These are phyloP conservation scores for Pseudocercospora ulei DNA, from an alignment of 2,329 filamentous ascomycete species.

Conservation along the genomic window DNA sequence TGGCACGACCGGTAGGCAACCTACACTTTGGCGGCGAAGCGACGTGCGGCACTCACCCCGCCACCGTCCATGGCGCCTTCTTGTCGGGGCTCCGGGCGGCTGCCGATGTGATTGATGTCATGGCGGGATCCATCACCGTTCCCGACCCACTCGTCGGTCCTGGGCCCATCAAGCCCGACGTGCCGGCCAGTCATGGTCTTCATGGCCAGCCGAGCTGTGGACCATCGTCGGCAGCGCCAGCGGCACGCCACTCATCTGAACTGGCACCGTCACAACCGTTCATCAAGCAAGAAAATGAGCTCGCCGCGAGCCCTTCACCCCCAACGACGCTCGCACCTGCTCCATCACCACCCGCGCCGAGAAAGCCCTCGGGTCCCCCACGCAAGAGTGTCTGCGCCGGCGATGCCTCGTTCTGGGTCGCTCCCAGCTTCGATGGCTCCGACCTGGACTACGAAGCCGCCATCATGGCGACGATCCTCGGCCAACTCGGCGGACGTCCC, in stretches of 20 bases:
- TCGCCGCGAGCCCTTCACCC: constrained; percentile 2
- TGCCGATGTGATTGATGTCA: constrained; percentile 67
- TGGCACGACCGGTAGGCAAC: constrained; percentile 76
- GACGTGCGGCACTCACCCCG: constrained; percentile 88
- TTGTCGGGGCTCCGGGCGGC: constrained; percentile 84
- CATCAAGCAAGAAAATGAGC: constrained; percentile 28
- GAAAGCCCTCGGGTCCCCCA: constrained; percentile 24
- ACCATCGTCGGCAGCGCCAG: constrained; percentile 2
- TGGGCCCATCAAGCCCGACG: constrained; percentile 37
- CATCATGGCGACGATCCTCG: constrained; percentile 49
- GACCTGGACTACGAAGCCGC: constrained; percentile 48
- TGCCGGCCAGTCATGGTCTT: constrained; percentile 21
- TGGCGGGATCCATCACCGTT: constrained; percentile 72
- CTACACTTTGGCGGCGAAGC: constrained; percentile 94
- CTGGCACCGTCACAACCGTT: constrained; percentile 6
- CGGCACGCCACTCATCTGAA: background rate
- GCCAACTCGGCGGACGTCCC: constrained; percentile 63
- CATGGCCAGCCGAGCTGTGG: background rate
- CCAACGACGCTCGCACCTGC: constrained; percentile 5
- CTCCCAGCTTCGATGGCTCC: constrained; percentile 27
- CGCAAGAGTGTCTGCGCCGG: constrained; percentile 28
- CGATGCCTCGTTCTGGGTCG: constrained; percentile 32
- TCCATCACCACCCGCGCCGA: constrained; percentile 8
- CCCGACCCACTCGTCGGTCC: constrained; percentile 64
- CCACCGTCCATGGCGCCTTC: constrained; percentile 94